phyloP scores from a whole-genome alignment of 768 basidiomycete genomes.

The Auricularia cornea region DNA sequence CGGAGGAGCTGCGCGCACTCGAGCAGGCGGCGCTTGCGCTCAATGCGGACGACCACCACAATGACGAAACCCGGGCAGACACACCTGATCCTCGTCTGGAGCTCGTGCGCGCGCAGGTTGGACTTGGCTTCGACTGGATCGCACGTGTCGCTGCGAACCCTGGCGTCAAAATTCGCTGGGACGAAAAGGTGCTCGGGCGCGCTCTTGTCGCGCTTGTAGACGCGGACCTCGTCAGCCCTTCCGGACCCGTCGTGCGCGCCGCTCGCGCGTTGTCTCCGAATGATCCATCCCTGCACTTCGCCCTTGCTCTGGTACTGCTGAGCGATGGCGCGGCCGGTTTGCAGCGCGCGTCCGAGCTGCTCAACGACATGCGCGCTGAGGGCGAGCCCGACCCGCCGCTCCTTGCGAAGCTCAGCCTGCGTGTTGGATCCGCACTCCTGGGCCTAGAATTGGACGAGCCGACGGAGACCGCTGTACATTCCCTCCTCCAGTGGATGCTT shows the following conservation, averaged over 20 bases:
- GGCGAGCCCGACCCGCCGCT: conserved; percentile 17
- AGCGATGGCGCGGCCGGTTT: conserved; percentile 19
- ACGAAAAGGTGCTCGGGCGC: conserved; percentile 32
- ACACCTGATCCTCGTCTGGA: conserved; percentile 1
- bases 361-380: conserved; percentile 18
- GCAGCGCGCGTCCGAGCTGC: conserved; percentile 16
- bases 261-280: conserved; percentile 13
- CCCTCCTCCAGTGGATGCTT: not conserved
- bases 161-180: conserved; percentile 28
- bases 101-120: conserved; percentile 40
- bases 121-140: conserved; percentile 3
- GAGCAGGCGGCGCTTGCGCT: conserved; percentile 24
- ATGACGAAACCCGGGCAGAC: not conserved
- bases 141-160: conserved; percentile 21
- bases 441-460: conserved; percentile 9
- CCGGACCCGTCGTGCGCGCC: conserved; percentile 23
- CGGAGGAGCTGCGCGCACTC: conserved; percentile 54
- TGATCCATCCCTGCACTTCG: conserved; percentile 24
- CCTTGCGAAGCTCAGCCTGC: conserved; percentile 4
- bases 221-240: conserved; percentile 35
- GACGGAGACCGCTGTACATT: not conserved
- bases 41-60: conserved; percentile 24
- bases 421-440: conserved; percentile 9
- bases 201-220: conserved; percentile 42
- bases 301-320: conserved; percentile 25